These are phyloP conservation scores for Trametes versicolor DNA, from an alignment of 1,284 basidiomycete genomes.

Conservation along the genomic window DNA sequence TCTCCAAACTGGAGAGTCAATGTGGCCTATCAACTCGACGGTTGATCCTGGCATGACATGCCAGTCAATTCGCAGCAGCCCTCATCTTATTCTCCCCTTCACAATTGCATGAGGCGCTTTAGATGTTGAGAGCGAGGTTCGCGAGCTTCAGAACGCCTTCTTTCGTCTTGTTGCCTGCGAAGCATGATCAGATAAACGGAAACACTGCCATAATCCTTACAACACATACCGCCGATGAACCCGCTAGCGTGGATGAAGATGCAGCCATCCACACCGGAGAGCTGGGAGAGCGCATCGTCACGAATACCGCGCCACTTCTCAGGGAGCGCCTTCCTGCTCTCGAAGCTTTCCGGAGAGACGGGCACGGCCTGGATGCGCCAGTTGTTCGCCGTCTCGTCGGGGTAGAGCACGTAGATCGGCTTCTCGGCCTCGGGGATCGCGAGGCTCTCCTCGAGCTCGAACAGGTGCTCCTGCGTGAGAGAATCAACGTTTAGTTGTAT, in stretches of 20 bases:
- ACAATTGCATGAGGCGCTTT: conserved; percentile 11
- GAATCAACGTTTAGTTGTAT: not conserved
- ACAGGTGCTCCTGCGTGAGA: conserved; percentile 84
- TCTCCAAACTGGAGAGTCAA: not conserved
- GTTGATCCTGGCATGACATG: not conserved
- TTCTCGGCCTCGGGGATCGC: conserved; percentile 55
- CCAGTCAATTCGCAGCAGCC: not conserved
- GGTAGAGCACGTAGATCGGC: conserved; percentile 91
- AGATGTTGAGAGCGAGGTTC: conserved; percentile 68
- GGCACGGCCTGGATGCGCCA: conserved; percentile 98
- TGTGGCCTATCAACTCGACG: not conserved
- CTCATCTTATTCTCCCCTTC: not conserved
- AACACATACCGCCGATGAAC: conserved; percentile 88
- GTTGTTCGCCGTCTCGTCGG: conserved; percentile 80
- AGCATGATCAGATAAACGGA: not conserved
- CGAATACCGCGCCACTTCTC: conserved; percentile 94
- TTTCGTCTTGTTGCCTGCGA: conserved; percentile 87
- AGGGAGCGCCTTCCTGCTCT: conserved; percentile 91
- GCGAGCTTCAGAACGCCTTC: conserved; percentile 90
- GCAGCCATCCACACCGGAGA: conserved; percentile 84
- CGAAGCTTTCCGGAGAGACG: conserved; percentile 84
- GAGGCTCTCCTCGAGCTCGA: conserved; percentile 79
- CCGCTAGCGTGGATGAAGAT: conserved; percentile 96
- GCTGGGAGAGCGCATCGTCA: conserved; percentile 81
- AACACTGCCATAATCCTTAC: not conserved